These are phyloP conservation scores for Suillus lakei DNA, from an alignment of 768 basidiomycete species.

Conservation along the genomic window DNA sequence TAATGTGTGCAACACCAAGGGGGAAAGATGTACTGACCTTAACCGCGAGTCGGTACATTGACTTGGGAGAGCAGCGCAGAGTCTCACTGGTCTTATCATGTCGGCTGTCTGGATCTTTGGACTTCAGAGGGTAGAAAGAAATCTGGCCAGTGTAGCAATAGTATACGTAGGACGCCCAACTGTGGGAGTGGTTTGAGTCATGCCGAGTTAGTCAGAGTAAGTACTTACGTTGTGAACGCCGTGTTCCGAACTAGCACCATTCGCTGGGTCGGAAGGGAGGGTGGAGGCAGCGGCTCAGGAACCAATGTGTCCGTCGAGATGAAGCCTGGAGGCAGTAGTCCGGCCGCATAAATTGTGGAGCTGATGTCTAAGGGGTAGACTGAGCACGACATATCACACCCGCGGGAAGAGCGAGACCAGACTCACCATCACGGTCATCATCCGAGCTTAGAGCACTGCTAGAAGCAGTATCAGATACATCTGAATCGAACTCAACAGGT, in stretches of 20 bases:
- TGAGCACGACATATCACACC: not conserved
- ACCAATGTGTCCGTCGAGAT: not conserved
- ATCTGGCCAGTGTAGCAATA: conserved; percentile 36
- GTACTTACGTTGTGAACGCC: conserved; percentile 31
- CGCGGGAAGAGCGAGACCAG: not conserved
- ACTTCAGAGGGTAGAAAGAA: conserved; percentile 29
- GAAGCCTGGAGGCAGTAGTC: not conserved
- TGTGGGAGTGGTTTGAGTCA: conserved; percentile 1
- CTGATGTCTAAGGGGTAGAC: not conserved
- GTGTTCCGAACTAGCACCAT: conserved; percentile 33
- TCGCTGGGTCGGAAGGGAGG: conserved; percentile 25
- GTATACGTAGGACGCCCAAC: conserved; percentile 33
- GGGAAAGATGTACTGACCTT: conserved; percentile 17
- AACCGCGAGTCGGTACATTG: conserved; percentile 40
- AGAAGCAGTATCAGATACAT: not conserved
- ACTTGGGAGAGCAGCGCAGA: conserved; percentile 38
- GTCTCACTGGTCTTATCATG: not conserved
- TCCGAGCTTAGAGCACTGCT: not conserved
- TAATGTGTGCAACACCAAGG: not conserved
- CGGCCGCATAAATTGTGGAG: not conserved
- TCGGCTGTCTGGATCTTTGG: conserved; percentile 9
- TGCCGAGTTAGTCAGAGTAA: not conserved
- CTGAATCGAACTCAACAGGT: not conserved
- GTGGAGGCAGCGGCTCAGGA: conserved; percentile 19
- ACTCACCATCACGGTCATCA: not conserved